phyloP scores from a whole-genome alignment of 2,329 filamentous ascomycete genomes.

The Calonectria fujianensis region DNA sequence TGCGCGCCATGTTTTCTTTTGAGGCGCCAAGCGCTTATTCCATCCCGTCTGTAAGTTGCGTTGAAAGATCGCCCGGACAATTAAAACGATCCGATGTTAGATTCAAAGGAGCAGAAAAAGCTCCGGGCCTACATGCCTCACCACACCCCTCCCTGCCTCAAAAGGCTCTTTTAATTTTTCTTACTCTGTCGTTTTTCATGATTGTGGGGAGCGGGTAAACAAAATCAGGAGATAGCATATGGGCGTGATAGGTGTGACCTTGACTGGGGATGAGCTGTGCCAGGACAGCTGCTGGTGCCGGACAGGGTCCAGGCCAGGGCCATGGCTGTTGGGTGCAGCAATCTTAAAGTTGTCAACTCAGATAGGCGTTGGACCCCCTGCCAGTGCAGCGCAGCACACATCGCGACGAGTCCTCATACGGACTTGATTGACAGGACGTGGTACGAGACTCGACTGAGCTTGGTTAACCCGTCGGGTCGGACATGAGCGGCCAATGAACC shows the following conservation, averaged over 20 bases:
- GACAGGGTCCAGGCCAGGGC: conserved; percentile 13
- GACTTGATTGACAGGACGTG: conserved; percentile 22
- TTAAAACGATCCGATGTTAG: conserved; percentile 28
- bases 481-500: neutral
- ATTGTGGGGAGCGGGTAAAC: neutral
- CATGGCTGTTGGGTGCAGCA: conserved; percentile 19
- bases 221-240: conserved; percentile 23
- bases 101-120: conserved; percentile 23
- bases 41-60: conserved; percentile 16
- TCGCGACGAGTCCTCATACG: conserved; percentile 17
- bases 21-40: conserved; percentile 25
- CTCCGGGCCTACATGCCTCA: conserved; percentile 3
- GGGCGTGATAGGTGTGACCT: conserved; percentile 18
- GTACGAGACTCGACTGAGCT: conserved; percentile 18
- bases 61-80: conserved; percentile 21
- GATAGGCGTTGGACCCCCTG: conserved; percentile 12
- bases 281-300: neutral
- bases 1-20: conserved; percentile 2
- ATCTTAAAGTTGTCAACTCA: conserved; percentile 21
- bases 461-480: neutral
- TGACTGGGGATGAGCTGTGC: neutral
- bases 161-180: neutral
- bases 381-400: neutral
- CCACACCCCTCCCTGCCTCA: neutral
- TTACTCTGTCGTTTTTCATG: neutral